Percentiles rank a stretch among this genome's conserved stretches.
Evolutionary conservation across 2,329 filamentous ascomycete genomes (phyloP).

Genomic region (Hymenoscyphus scutula): DNA sequence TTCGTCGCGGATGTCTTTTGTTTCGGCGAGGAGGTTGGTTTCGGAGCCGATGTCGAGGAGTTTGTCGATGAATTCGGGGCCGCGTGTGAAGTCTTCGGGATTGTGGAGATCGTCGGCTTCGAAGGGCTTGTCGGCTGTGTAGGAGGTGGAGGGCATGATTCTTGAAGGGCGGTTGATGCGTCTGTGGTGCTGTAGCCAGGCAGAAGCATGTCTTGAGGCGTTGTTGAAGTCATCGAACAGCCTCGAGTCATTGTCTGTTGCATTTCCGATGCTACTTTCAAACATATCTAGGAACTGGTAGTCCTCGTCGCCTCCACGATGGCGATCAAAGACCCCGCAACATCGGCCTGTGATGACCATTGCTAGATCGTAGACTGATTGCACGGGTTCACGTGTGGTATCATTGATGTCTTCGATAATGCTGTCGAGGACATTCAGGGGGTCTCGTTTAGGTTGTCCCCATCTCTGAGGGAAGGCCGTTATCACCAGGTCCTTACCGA

Average conservation of each 20-base stretch:
- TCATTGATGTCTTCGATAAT: slow-evolving; percentile 33
- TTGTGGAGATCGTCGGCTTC: slow-evolving; percentile 12
- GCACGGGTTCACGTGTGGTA: slow-evolving; percentile 36
- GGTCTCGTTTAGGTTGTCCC: slow-evolving; percentile 42
- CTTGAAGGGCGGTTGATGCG: slow-evolving; percentile 20
- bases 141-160: slow-evolving; percentile 15
- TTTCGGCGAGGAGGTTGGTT: slow-evolving; percentile 43
- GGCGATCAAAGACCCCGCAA: slow-evolving; percentile 41
- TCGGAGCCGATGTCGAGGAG: slow-evolving; percentile 44
- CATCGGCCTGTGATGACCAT: slow-evolving; percentile 43
- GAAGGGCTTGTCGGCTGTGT: slow-evolving; percentile 8
- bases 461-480: slow-evolving; percentile 41
- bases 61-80: slow-evolving; percentile 31
- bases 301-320: slow-evolving; percentile 30
- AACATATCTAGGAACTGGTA: slow-evolving; percentile 34
- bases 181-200: slow-evolving; percentile 27
- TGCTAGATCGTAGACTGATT: slow-evolving; percentile 43
- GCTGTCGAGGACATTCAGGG: slow-evolving; percentile 43
- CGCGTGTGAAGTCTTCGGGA: slow-evolving; percentile 23
- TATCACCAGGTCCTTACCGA: slow-evolving; percentile 35
- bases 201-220: slow-evolving; percentile 28
- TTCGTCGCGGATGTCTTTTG: slow-evolving; percentile 48
- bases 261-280: slow-evolving; percentile 29
- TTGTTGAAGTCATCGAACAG: slow-evolving; percentile 31
- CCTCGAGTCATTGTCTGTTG: slow-evolving; percentile 28